These are phyloP conservation scores for Nitzschia sp. DNA, from an alignment of 108 stramenopile genomes.

Conservation along the genomic window DNA sequence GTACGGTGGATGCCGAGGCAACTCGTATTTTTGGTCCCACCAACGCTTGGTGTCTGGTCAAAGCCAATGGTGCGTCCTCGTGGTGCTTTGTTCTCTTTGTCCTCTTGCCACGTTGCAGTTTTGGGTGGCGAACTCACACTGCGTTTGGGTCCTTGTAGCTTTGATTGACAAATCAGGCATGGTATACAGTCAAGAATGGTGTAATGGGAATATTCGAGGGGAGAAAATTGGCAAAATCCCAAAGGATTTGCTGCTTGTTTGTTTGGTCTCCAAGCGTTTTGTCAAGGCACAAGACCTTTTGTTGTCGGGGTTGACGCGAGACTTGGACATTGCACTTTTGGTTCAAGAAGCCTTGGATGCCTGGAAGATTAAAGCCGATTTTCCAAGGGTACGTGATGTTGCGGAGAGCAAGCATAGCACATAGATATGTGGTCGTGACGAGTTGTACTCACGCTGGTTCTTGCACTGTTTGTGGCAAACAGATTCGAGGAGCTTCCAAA, in stretches of 20 bases:
- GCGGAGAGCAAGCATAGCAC: too few species aligned
- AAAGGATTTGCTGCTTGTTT: slow-evolving; percentile 26
- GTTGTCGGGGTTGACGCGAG: slow-evolving; percentile 27
- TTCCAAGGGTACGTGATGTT: slow-evolving; percentile 12
- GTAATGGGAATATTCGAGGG: slow-evolving; percentile 33
- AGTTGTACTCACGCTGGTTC: too few species aligned
- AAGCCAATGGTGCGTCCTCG: slow-evolving; percentile 22
- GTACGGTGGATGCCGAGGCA: slow-evolving; percentile 9
- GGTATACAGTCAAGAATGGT: slow-evolving; percentile 40
- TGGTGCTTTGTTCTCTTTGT: background rate
- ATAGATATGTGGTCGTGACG: background rate
- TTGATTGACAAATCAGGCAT: slow-evolving; percentile 39
- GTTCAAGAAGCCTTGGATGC: slow-evolving; percentile 26
- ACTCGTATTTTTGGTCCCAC: slow-evolving; percentile 25
- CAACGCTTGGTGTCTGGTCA: slow-evolving; percentile 27
- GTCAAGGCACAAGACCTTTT: slow-evolving; percentile 28
- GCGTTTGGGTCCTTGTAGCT: background rate
- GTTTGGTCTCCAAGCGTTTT: slow-evolving; percentile 30
- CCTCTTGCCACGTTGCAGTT: background rate
- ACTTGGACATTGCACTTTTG: slow-evolving; percentile 19
- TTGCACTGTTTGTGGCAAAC: background rate
- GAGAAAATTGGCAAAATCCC: slow-evolving; percentile 30
- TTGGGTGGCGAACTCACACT: too few species aligned
- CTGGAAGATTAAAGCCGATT: slow-evolving; percentile 23
- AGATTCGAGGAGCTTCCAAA: background rate